Evolutionary conservation across 192 early-diverging fungal genomes (phyloP).

Genomic region (Dimargaris cristalligena): DNA sequence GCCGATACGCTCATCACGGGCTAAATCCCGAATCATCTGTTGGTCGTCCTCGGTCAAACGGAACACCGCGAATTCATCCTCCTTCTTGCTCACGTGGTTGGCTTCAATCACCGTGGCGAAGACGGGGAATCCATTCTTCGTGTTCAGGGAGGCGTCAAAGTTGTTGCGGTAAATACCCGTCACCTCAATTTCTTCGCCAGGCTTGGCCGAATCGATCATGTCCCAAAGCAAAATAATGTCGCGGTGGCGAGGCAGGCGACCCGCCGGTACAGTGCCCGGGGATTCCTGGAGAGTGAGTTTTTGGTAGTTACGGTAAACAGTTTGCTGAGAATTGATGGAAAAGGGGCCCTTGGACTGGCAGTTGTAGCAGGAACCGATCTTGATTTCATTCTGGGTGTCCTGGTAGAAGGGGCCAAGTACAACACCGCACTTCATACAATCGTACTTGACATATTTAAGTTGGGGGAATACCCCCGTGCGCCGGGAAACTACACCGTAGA

Average conservation of each 20-base stretch:
- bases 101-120: slow-evolving; percentile 94
- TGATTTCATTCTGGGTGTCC: slow-evolving; percentile 75
- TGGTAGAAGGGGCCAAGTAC: slow-evolving; percentile 88
- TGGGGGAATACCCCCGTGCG: slow-evolving; percentile 94
- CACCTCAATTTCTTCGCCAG: slow-evolving; percentile 91
- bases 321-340: slow-evolving; percentile 79
- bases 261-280: slow-evolving; percentile 87
- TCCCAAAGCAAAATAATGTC: slow-evolving; percentile 92
- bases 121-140: slow-evolving; percentile 89
- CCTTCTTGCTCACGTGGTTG: slow-evolving; percentile 80
- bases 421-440: slow-evolving; percentile 84
- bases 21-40: slow-evolving; percentile 50
- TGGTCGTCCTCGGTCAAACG: slow-evolving; percentile 83
- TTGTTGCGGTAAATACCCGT: slow-evolving; percentile 93
- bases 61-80: slow-evolving; percentile 75
- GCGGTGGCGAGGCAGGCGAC: slow-evolving; percentile 82
- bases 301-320: slow-evolving; percentile 95
- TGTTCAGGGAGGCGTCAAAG: slow-evolving; percentile 74
- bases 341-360: slow-evolving; percentile 92
- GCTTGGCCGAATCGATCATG: slow-evolving; percentile 85
- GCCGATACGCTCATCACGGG: slow-evolving; percentile 63
- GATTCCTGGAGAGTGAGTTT: slow-evolving; percentile 88
- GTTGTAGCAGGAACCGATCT: slow-evolving; percentile 60
- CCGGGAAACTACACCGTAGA: slow-evolving; percentile 81
- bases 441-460: slow-evolving; percentile 90